Base-by-base conservation (phyloP, 495 filamentous ascomycete genomes). In the Aspergillus ostianus region DNA sequence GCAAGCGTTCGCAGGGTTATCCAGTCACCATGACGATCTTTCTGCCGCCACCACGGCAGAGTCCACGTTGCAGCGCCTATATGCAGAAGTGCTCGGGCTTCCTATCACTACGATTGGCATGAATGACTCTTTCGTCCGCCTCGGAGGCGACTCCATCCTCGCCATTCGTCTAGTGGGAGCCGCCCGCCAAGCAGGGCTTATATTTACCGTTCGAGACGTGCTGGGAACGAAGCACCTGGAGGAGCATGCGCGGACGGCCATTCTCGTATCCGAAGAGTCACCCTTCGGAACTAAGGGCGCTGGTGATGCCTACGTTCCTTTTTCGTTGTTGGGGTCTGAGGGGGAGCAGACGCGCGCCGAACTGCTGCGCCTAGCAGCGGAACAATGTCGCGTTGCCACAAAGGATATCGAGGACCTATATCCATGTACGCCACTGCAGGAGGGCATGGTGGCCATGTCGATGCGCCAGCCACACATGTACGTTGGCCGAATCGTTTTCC, bases 351-450 rank as follows among this genome's bases (percentile, higher is more conserved):
- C 7, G 10, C 30, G 30, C 6, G 30, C 10, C 7, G 30, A 32
- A 12, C 6, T 32, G 30, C 3, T 32, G 6, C 30, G 30, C 6
- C 10, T 12, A 44, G 56, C 32, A 44, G 30, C 47, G 17, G 32
- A 20, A 6, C 49, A 59, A 23, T 59, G 57, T 20, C 4, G 17
- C 5, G 13, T 59, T 13, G 18, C 48, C 10, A 7, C 17, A 13
- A n/a, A 13, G 32, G 23, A 17, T n/a, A 53, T 59, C 27, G 19
- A 55, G 41, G 67, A 69, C 47, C 66, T 81, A 26, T 84, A 83
- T 60, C 81, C 81, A 4, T 84, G 80, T 65, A 82, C 73, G 27
- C 68, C 79, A 2, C 64, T 85, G 0, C 84, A 87, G 61, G 59
- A 85, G 56, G 82, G 77, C 19, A 72, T 85, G 6, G 65, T 82